Evolutionary conservation across 495 filamentous ascomycete species (phyloP).

Genomic region (Hypoxylon trugodes): DNA sequence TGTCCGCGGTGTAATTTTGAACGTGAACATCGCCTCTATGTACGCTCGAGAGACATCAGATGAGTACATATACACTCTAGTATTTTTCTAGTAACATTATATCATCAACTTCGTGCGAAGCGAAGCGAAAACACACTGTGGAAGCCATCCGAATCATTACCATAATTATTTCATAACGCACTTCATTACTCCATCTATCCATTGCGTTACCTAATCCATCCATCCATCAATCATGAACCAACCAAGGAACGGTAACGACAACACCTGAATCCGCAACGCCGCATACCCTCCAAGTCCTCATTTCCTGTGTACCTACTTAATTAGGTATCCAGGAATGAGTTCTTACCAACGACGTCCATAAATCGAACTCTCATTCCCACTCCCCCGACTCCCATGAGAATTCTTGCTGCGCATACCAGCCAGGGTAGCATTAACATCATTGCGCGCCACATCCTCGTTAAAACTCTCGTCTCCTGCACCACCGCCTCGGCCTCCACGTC

Average conservation of each 20-base stretch:
- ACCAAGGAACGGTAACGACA: too few species aligned
- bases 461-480: background rate
- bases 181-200: too few species aligned
- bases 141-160: too few species aligned
- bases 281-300: background rate
- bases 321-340: background rate
- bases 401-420: constrained; percentile 21
- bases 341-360: constrained; percentile 53
- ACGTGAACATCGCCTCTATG: too few species aligned
- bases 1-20: too few species aligned
- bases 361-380: constrained; percentile 44
- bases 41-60: background rate
- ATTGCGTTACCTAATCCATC: too few species aligned
- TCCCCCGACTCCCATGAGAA: constrained; percentile 14
- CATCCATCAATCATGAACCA: background rate
- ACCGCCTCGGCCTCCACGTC: constrained; percentile 3
- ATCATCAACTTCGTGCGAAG: too few species aligned
- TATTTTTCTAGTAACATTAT: too few species aligned
- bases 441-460: constrained; percentile 5
- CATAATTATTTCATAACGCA: too few species aligned
- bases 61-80: background rate
- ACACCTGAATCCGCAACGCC: constrained; percentile 12
- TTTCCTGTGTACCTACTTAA: background rate
- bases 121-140: too few species aligned
- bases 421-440: constrained; percentile 26